Base-by-base conservation (phyloP, 2,329 filamentous ascomycete species). In the Beauveria medogensis region DNA sequence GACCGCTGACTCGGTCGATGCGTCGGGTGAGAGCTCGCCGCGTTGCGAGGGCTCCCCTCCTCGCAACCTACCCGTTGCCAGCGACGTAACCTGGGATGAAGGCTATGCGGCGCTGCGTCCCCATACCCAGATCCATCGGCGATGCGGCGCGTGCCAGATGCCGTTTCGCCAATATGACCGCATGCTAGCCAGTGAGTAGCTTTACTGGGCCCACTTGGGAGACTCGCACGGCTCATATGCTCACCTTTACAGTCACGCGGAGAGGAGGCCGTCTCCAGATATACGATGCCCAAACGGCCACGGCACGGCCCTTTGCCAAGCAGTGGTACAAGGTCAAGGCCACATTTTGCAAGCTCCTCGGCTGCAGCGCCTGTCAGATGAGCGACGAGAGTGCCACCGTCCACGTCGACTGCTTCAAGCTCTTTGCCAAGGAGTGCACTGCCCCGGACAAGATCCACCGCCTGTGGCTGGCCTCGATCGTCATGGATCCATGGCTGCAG, bases 51-150 rank as follows among this genome's bases (percentile, higher is more conserved):
- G 26, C 26, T 56, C 54, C n/a, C 54, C 54, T 14, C 26, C n/a
- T 12, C 54, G 54, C 41, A 14, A 48, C 16, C 20, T 57, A 5
- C 44, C 44, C 20, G 44, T 41, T 30, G 55, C 44, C 55, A 24
- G 14, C 43, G 44, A 57, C 20, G 26, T 47, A 8, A 50, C 30
- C 30, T 57, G 55, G 55, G 55, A 16, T 1, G 3, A 34, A 3
- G 55, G 43, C 18, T 30, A 34, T 9, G 20, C 46, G 7, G 18
- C 46, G 14, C 22, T 24, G 30, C 55, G 55, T n/a, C 55, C 55
- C 22, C 55, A 59, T 44, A 59, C 55, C 16, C 55, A 52, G 55
- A 60, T 60, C 40, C 57, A 60, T 46, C 57, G 26, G 7, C 48
- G 41, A 3, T 60, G 57, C n/a, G 50, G 57, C 41, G 41, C 40